Evolutionary conservation across 2,329 filamentous ascomycete species (phyloP).

Genomic region (Colletotrichum australisinense): DNA sequence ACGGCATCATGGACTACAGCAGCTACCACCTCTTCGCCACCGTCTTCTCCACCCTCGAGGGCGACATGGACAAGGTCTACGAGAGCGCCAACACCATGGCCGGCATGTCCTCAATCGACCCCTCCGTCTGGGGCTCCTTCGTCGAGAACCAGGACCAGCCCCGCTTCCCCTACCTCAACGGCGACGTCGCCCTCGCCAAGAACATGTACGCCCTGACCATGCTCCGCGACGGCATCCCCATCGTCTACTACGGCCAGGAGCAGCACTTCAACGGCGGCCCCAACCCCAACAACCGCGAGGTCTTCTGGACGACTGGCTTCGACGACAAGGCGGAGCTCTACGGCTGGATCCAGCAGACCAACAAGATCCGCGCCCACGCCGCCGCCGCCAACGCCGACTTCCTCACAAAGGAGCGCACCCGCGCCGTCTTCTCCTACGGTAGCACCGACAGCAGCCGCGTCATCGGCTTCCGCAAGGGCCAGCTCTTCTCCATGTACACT

Average conservation of each 20-base stretch:
- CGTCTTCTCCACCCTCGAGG: conserved; percentile 3
- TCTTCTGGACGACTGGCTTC: conserved; percentile 64
- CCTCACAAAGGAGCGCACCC: conserved; percentile 22
- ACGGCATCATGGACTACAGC: conserved; percentile 71
- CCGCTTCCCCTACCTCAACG: conserved; percentile 59
- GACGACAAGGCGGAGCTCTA: conserved; percentile 60
- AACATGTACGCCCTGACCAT: conserved; percentile 72
- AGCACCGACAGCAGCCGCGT: conserved; percentile 27
- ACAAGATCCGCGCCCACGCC: conserved; percentile 55
- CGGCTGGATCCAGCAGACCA: conserved; percentile 56
- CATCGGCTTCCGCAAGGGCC: conserved; percentile 33
- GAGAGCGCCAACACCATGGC: conserved; percentile 34
- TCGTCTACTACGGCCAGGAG: conserved; percentile 75
- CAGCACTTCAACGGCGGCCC: conserved; percentile 63
- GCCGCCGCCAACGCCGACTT: conserved; percentile 21
- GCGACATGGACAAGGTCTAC: conserved; percentile 45
- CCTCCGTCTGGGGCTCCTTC: conserved; percentile 51
- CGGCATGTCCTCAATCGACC: conserved; percentile 40
- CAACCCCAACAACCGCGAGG: conserved; percentile 65
- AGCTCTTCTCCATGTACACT: conserved; percentile 46
- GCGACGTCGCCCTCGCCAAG: conserved; percentile 66
- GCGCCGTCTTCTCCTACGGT: conserved; percentile 27
- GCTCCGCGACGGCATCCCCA: conserved; percentile 70
- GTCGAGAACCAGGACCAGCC: conserved; percentile 70
- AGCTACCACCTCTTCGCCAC: conserved; percentile 49